Conservation (phyloP, 306 rosid species). For the Rubus idaeus region DNA sequence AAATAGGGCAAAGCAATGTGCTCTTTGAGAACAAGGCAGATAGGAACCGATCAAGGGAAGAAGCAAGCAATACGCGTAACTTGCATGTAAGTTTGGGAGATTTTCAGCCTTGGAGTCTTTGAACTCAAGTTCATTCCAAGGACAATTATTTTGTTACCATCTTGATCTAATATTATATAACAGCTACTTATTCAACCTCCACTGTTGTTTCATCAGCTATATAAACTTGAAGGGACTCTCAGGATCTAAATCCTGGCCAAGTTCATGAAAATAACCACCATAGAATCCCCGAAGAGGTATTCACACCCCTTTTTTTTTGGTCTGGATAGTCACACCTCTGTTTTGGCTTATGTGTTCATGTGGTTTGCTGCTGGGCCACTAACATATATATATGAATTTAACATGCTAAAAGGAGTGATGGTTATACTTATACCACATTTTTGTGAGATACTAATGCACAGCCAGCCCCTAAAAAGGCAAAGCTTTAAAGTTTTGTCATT, state of each 20-base stretch:
- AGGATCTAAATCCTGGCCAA: background rate
- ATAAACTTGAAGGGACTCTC: background rate
- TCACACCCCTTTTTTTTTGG: background rate
- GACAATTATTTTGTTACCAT: background rate
- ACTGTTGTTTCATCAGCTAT: background rate
- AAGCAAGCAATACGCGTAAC: background rate
- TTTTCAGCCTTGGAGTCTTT: background rate
- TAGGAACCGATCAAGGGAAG: background rate
- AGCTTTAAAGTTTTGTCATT: background rate
- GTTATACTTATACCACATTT: background rate
- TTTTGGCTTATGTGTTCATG: background rate
- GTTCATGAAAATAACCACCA: background rate
- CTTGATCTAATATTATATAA: background rate
- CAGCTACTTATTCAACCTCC: background rate
- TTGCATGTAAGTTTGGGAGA: background rate
- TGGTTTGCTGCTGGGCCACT: background rate
- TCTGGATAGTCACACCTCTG: background rate
- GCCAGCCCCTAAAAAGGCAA: too few relatives aligned
- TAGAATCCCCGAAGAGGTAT: background rate
- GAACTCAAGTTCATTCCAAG: background rate
- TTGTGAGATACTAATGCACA: background rate
- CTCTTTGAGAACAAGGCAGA: background rate
- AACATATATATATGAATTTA: background rate
- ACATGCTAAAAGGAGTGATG: background rate
- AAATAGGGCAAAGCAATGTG: background rate